Base-by-base conservation (phyloP, 345 rosid species). In the Syzygium aromaticum region DNA sequence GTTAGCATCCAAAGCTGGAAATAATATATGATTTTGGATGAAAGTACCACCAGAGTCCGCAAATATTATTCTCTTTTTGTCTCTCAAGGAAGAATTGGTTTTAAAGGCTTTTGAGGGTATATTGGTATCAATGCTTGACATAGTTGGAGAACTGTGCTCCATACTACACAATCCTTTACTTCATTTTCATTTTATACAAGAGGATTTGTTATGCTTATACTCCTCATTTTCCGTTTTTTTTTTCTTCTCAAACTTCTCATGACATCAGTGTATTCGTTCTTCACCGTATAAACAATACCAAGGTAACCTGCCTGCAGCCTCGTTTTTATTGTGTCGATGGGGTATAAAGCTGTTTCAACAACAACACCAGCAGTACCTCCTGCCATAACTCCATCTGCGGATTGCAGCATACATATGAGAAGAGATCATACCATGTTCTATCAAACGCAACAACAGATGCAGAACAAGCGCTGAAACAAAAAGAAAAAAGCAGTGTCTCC, bases 301-400 rank as follows among this genome's bases (percentile, higher is more conserved):
- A 23, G n/a, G 77, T 87, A 92, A 94, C 95, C 89, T 91, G 92
- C 99, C 98, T 97, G 99, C 88, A 97, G 94, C 89, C 99, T 89
- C 27, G 99, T 97, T 94, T 96, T 97, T 88, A 97, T 95, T 1
- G 99, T 97, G 89, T 96, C 99, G 86, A 97, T 93, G 28, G 98
- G 99, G 89, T 97, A 97, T 64, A 97, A 92, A 86, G 98, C 97
- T 38, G 98, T 94, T 89, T 97, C 99, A 88, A 96, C 99, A 61
- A 96, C 98, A 90, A 94, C 98, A 85, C 98, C 99, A 90, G 98
- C 98, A 43, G 97, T 91, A 86, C 99, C 98, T 90, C 99, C 99
- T 49, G 98, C 99, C 88, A 97, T 89, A 88, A 92, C 91, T 22
- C 99, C 99, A 93, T 97, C 99, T 97, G 95, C 90, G 92, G 89